Percentiles rank a stretch among this genome's conserved stretches.
phyloP scores from a whole-genome alignment of 1,284 basidiomycete species.

The Trametes polyzona region DNA sequence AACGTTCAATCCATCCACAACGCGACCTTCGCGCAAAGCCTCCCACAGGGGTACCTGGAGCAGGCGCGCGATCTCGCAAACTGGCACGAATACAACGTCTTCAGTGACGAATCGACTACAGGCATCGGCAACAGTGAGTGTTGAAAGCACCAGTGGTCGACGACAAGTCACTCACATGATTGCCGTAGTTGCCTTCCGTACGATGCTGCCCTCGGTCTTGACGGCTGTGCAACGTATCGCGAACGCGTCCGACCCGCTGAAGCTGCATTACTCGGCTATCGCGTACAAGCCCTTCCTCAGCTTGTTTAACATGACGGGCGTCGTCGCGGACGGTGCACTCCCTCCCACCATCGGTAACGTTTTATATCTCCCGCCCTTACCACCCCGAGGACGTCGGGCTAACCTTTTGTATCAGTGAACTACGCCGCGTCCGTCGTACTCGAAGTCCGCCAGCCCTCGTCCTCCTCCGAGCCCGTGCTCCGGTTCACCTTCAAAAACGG shows the following conservation, averaged over 20 bases:
- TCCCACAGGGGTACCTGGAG: constrained; percentile 39
- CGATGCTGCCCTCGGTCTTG: constrained; percentile 49
- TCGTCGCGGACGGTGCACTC: constrained; percentile 34
- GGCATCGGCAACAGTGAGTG: constrained; percentile 44
- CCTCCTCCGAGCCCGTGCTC: constrained; percentile 41
- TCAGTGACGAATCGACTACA: constrained; percentile 40
- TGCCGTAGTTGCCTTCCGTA: constrained; percentile 46
- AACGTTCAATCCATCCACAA: constrained; percentile 58
- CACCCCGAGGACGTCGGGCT: neutral
- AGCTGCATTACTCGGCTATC: constrained; percentile 47
- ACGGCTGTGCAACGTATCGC: constrained; percentile 46
- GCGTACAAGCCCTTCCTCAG: constrained; percentile 61
- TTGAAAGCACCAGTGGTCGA: neutral
- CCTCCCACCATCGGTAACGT: constrained; percentile 41
- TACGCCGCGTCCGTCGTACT: constrained; percentile 49
- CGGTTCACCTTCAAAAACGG: constrained; percentile 67
- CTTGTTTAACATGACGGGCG: constrained; percentile 55
- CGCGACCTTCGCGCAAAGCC: constrained; percentile 36
- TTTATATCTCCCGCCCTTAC: neutral
- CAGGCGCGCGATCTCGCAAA: constrained; percentile 51
- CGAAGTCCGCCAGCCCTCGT: constrained; percentile 41
- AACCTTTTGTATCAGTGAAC: constrained; percentile 39
- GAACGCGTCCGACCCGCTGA: constrained; percentile 47
- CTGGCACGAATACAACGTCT: constrained; percentile 56
- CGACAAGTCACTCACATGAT: neutral